Base-by-base conservation (phyloP, 352 stramenopile genomes). In the Plasmopara halstedii region DNA sequence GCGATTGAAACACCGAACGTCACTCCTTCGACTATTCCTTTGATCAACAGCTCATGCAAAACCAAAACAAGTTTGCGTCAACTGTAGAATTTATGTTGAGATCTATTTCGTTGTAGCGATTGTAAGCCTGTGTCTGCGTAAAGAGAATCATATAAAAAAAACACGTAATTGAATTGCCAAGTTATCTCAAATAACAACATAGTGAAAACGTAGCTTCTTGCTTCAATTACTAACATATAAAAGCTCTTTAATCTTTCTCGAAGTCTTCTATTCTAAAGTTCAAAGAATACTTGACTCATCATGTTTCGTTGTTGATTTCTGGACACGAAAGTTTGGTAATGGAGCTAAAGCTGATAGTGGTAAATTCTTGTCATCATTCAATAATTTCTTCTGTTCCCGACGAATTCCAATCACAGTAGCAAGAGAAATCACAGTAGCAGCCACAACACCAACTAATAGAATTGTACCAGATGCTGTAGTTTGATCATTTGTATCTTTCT, bases 311-410 rank as follows among this genome's bases (percentile, higher is more conserved):
- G 43, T 35, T 10, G 41, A 51, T 21, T 36, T 21, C 18, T 67
- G 62, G 0, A 47, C 36, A 18, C 33, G 55, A 44, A 67, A 67
- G 15, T 64, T 58, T 1, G 57, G 46, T 13, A 60, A n/a, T 14
- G 56, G 56, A 19, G 50, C 44, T n/a, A 50, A 34, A 39, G 62
- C 46, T 18, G 61, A 66, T 25, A 65, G 46, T 17, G 78, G 48
- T n/a, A 62, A 67, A 0, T 61, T 67, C 43, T 82, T 79, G 40
- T 44, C 56, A 20, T 65, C 58, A 6, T 64, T 51, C 20, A 82
- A 15, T 49, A 73, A 42, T 42, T 72, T 76, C 37, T 68, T 60
- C 44, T 82, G 67, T 44, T 59, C 64, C n/a, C 38, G 42, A 29
- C 70, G 64, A 18, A 76, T 31, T 9, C 53, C 53, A 15, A 79